Evolutionary conservation across 768 basidiomycete genomes (phyloP), one percentile per base, ranked within the genome.

Genomic region (Trametes cinnabarina): DNA sequence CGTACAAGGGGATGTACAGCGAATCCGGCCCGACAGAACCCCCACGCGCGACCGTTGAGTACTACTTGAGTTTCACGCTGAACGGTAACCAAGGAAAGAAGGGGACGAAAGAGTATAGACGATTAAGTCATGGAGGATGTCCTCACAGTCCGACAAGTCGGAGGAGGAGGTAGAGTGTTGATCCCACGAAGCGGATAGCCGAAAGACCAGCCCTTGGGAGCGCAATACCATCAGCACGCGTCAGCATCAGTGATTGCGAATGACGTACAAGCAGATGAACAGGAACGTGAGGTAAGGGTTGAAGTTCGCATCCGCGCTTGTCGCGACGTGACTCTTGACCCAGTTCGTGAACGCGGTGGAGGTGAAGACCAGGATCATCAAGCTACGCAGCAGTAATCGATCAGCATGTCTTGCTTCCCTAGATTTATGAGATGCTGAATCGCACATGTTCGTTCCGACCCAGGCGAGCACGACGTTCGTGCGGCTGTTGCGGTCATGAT

Each of bases 261-360:
- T 30, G 23, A 69, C 79, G 67, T 61, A 79, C 79, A 85, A 77
- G 10, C 79, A 76, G 62, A 74, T 84, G 79, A 95, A 94, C 53
- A 94, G 79, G 77, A 92, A 88, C 26, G 82, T 83, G 47, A 92
- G 80, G 72, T 94, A 95, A n/a, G 93, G 92, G 67, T 95, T 95
- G 77, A 94, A 94, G 22, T 79, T 78, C 14, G 82, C 75, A 55
- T 79, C 76, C 0, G 73, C 70, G 12, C 68, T 70, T n/a, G 68
- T 71, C 46, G 78, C 70, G 49, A 92, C 76, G 63, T 88, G 82
- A 28, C 73, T 54, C 23, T 79, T 72, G 30, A 90, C 85, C 87
- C 89, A 94, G 17, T 82, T 77, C 39, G 81, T 78, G 74, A 95
- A 95, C 7, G 83, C 87, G 4, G 76, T 77, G 8, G 88, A 91